Evolutionary conservation across 495 filamentous ascomycete genomes (phyloP), one percentile per base, ranked within the genome.

Genomic region (Xylaria palmicola): DNA sequence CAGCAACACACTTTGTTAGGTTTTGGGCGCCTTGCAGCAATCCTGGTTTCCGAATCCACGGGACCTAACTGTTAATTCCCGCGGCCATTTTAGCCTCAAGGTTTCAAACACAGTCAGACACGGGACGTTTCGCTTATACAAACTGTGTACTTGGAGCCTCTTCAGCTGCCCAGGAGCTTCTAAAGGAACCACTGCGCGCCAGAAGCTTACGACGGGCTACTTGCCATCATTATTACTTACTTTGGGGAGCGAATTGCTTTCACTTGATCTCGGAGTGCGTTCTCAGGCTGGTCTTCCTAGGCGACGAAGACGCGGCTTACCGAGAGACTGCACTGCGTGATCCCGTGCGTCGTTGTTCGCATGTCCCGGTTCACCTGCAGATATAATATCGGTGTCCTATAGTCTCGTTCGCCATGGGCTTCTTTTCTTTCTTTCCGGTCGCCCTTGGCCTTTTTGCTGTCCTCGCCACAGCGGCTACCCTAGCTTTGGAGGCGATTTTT

Each of bases 401-500:
- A 3, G 3, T 13, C 29, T 41, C n/a, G 15, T 54, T 57, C 58
- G 63, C 47, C 6, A 80, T 80, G 77, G 61, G 64, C 27, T 67
- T 75, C 41, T 68, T 68, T 51, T 68, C 62, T 34, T 10, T 63
- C 2, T 59, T 79, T 55, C 69, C 74, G 26, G 65, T 64, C 30
- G 69, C 51, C 60, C 67, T 81, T 65, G 79, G 78, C 51, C 53
- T 63, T 17, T 29, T 74, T 50, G 70, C 78, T 36, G 54, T 74
- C 12, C 45, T 80, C 10, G 69, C 78, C 3, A 81, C 79, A 8
- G 69, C 72, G 17, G 74, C 76, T 15, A 64, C 70, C 26, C 36
- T 81, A 20, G 68, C 69, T 32, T 65, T 78, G 6, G 74, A 79
- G 43, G 68, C 73, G 24, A 68, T 78, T 32, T 65, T 81, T 26